A percentile compares a stretch with the other conserved stretches of the same genome.
Conservation (phyloP, 73 alveolate genomes). For the Tetrahymena thermophila region DNA sequence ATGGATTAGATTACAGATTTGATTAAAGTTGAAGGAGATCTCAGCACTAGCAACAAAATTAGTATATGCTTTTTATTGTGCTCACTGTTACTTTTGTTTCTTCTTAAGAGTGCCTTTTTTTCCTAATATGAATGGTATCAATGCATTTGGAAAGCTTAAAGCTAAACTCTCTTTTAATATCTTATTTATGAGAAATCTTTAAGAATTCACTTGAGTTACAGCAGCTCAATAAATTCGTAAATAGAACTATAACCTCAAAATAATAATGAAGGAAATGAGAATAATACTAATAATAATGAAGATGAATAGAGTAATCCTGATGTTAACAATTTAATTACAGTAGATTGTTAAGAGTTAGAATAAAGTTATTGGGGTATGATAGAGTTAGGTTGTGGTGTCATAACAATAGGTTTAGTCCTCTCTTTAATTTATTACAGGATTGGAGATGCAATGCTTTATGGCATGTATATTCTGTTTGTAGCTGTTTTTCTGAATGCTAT, state of each 20-base stretch:
- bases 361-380: conserved; percentile 15
- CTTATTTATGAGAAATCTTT: neutral
- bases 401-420: neutral
- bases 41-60: neutral
- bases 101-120: neutral
- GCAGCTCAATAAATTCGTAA: neutral
- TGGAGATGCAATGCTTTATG: conserved; percentile 28
- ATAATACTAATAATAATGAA: neutral
- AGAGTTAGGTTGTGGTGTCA: neutral
- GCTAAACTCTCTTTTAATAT: neutral
- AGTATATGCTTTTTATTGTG: neutral
- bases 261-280: neutral
- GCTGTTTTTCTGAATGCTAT: neutral
- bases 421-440: conserved; percentile 9
- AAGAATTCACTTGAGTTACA: neutral
- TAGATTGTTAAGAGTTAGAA: conserved; percentile 10
- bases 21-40: neutral
- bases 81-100: neutral
- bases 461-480: neutral
- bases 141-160: neutral
- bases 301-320: conserved; percentile 29
- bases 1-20: neutral
- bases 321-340: conserved; percentile 31
- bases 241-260: neutral
- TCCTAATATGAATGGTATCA: neutral